Percentiles rank a stretch among this genome's conserved stretches.
phyloP scores from a whole-genome alignment of 2,329 filamentous ascomycete species.

The Dothideomycetidae sp. region DNA sequence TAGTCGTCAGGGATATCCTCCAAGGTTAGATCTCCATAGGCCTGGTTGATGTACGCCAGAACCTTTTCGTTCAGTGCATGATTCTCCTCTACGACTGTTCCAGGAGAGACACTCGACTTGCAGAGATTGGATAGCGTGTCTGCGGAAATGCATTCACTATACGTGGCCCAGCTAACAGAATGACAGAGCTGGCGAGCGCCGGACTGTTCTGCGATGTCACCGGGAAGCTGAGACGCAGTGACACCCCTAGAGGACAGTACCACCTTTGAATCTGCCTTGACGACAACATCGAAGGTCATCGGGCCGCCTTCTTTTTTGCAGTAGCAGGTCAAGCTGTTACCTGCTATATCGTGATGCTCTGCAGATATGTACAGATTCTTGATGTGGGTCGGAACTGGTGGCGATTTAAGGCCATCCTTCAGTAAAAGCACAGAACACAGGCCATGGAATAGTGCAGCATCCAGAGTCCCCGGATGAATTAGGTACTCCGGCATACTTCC shows the following conservation, averaged over 20 bases:
- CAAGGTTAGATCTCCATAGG: background rate
- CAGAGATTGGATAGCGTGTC: background rate
- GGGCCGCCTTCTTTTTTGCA: background rate
- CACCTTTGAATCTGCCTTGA: background rate
- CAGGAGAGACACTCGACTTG: background rate
- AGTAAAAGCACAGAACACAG: background rate
- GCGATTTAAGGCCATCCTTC: slow-evolving; percentile 1
- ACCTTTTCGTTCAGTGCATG: background rate
- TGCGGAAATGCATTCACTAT: background rate
- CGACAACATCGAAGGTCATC: background rate
- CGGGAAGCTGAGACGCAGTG: background rate
- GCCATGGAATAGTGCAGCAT: slow-evolving; percentile 1
- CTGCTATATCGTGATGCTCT: background rate
- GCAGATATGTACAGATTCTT: background rate
- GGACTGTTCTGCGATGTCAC: background rate
- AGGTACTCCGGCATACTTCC: slow-evolving; percentile 1
- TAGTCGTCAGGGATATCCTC: background rate
- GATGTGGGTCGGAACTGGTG: background rate
- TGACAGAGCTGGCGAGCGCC: background rate
- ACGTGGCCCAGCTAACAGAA: background rate
- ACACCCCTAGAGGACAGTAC: background rate
- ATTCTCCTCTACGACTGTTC: background rate
- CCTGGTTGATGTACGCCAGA: background rate
- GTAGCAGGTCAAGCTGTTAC: background rate
- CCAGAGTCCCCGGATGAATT: slow-evolving; percentile 7